Base-by-base conservation (phyloP, 257 asterid genomes). In the Salvia splendens region DNA sequence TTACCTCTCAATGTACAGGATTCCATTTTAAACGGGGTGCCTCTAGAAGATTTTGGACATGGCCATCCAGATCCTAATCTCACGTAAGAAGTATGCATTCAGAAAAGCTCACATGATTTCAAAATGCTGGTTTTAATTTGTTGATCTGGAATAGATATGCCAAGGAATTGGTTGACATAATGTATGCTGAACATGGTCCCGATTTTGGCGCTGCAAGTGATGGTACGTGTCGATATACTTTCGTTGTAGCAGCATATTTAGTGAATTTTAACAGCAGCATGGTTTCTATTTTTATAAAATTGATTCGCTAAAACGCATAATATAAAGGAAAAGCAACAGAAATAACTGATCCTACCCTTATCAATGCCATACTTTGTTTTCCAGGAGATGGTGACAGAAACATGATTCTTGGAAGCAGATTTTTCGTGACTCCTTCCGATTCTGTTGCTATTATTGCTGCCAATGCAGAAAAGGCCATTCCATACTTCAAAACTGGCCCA, bases 1-100 rank as follows among this genome's bases (percentile, higher is more conserved):
- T 62, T n/a, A 20, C 51, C 43, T 69, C 57, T 59, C 50, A 33
- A 57, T 60, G 12, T 73, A 67, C 70, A 94, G 99, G 89, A 87
- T 67, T 87, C 96, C 52, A 82, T 94, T 69, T 52, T 68, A 38
- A 94, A 94, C 45, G 99, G 97, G 67, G 89, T 88, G 79, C 99
- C 99, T 1, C 80, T 86, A 55, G 99, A 91, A 79, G 96, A 94
- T 81, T 94, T 94, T 77, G 99, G 97, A 47, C 95, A 91, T 54
- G 99, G 99, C 46, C 99, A 94, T 84, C 99, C 99, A 58, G 99
- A 94, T 77, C 99, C 99, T 66, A 94, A 94, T 78, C 91, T 94
- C 64, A 91, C 95, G 96, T 94, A 85, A 88, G 95, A 69, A 76
- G 47, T 51, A 47, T 53, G n/a, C 61, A 59, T 59, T 20, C 72